phyloP scores from a whole-genome alignment of 1,284 basidiomycete species.

The Cryptococcus wingfieldii region DNA sequence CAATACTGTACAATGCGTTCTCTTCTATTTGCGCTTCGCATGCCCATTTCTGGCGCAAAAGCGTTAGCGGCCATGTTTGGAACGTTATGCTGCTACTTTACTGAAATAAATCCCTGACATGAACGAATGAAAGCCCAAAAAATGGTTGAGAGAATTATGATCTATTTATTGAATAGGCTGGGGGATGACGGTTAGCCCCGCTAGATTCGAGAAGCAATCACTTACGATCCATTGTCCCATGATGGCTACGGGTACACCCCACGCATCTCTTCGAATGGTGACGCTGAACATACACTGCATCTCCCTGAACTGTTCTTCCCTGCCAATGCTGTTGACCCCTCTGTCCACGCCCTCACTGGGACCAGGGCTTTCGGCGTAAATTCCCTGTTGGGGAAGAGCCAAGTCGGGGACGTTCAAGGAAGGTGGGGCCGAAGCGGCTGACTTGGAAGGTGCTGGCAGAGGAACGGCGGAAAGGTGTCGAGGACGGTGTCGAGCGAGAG shows the following conservation, averaged over 20 bases:
- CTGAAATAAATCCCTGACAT: not conserved
- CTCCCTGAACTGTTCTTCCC: slow-evolving; percentile 61
- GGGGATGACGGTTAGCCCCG: not conserved
- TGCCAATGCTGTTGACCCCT: slow-evolving; percentile 1
- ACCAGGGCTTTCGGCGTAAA: slow-evolving; percentile 7
- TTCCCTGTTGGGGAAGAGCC: slow-evolving; percentile 11
- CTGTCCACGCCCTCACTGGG: slow-evolving; percentile 3
- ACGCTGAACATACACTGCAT: slow-evolving; percentile 94
- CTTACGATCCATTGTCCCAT: slow-evolving; percentile 56
- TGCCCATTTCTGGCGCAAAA: no score
- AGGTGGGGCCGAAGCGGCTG: slow-evolving; percentile 7
- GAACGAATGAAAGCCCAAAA: not conserved
- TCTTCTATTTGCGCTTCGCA: not conserved
- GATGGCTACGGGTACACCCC: slow-evolving; percentile 86
- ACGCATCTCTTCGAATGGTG: slow-evolving; percentile 85
- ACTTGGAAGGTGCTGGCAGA: slow-evolving; percentile 3
- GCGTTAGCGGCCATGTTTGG: no score
- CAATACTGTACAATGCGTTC: not conserved
- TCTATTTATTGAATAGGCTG: slow-evolving; percentile 1
- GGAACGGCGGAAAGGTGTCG: slow-evolving; percentile 22
- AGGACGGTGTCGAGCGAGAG: slow-evolving; percentile 32
- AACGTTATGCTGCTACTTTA: not conserved
- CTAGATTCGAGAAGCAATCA: not conserved
- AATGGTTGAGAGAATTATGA: not conserved
- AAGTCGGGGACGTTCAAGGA: slow-evolving; percentile 18